Evolutionary conservation across 1,284 basidiomycete genomes (phyloP).

Genomic region (Cryptococcus maquisensis): DNA sequence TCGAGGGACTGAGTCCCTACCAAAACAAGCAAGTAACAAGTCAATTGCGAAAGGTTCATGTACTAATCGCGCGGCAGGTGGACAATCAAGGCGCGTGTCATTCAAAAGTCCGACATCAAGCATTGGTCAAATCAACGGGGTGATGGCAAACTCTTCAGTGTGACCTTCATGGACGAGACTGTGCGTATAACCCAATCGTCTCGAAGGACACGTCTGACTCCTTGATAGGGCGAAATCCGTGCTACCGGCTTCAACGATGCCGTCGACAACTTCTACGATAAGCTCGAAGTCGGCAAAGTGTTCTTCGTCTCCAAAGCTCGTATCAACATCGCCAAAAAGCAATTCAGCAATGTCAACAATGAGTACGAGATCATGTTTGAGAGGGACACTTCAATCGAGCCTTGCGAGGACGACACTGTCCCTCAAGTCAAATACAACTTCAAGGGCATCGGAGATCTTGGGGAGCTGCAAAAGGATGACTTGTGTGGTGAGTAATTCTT

Average conservation of each 20-base stretch:
- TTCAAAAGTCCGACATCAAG: slow-evolving; percentile 82
- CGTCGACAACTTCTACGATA: slow-evolving; percentile 77
- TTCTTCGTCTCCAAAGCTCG: slow-evolving; percentile 87
- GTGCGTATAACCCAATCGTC: slow-evolving; percentile 39
- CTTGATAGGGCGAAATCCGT: slow-evolving; percentile 70
- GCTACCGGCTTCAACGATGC: slow-evolving; percentile 88
- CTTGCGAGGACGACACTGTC: slow-evolving; percentile 68
- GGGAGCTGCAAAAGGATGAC: slow-evolving; percentile 66
- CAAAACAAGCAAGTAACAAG: slow-evolving; percentile 68
- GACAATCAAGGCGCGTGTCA: slow-evolving; percentile 95
- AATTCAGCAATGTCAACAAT: slow-evolving; percentile 84
- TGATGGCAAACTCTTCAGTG: slow-evolving; percentile 92
- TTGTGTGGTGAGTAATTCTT: slow-evolving; percentile 61
- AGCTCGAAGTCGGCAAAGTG: slow-evolving; percentile 78
- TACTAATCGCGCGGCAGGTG: slow-evolving; percentile 51
- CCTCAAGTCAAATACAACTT: slow-evolving; percentile 83
- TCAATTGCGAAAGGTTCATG: not conserved
- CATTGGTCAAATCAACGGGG: slow-evolving; percentile 86
- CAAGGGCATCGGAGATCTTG: slow-evolving; percentile 62
- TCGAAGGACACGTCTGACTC: not conserved
- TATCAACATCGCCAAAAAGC: slow-evolving; percentile 94
- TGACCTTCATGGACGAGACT: slow-evolving; percentile 91
- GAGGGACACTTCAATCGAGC: slow-evolving; percentile 70
- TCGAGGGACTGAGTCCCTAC: slow-evolving; percentile 92
- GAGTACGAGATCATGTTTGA: slow-evolving; percentile 95